Evolutionary conservation across 2,329 filamentous ascomycete species (phyloP).

Genomic region (Neocatenulostroma microsporum): DNA sequence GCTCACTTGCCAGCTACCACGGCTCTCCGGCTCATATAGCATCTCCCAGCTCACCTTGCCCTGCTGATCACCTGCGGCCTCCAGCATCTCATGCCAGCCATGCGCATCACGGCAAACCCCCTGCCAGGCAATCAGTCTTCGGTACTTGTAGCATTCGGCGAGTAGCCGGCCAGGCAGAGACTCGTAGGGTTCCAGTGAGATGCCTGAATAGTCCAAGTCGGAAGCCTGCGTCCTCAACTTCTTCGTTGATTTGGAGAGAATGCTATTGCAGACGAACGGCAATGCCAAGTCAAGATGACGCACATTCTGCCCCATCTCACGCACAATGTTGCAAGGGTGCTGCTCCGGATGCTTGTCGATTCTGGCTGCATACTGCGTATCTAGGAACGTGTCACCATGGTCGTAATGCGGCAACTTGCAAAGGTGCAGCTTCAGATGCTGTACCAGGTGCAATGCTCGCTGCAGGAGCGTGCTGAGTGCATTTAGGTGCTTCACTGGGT

Average conservation of each 20-base stretch:
- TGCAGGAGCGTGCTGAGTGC: constrained; percentile 12
- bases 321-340: constrained; percentile 19
- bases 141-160: constrained; percentile 13
- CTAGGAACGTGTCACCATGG: background rate
- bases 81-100: constrained; percentile 14
- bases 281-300: constrained; percentile 17
- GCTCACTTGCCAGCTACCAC: constrained; percentile 16
- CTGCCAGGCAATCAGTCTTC: constrained; percentile 15
- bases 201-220: constrained; percentile 5
- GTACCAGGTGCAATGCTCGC: constrained; percentile 11
- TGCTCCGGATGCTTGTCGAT: constrained; percentile 13
- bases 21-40: constrained; percentile 2
- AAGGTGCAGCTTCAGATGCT: constrained; percentile 17
- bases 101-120: constrained; percentile 9
- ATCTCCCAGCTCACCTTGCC: constrained; percentile 16
- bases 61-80: constrained; percentile 7
- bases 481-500: constrained; percentile 6
- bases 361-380: constrained; percentile 3
- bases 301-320: constrained; percentile 11
- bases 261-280: constrained; percentile 15
- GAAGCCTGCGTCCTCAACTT: background rate
- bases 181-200: constrained; percentile 9
- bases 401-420: constrained; percentile 1
- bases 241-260: constrained; percentile 9
- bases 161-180: constrained; percentile 13